Base-by-base conservation (phyloP, 2,329 filamentous ascomycete species). In the Botrytis tulipae region DNA sequence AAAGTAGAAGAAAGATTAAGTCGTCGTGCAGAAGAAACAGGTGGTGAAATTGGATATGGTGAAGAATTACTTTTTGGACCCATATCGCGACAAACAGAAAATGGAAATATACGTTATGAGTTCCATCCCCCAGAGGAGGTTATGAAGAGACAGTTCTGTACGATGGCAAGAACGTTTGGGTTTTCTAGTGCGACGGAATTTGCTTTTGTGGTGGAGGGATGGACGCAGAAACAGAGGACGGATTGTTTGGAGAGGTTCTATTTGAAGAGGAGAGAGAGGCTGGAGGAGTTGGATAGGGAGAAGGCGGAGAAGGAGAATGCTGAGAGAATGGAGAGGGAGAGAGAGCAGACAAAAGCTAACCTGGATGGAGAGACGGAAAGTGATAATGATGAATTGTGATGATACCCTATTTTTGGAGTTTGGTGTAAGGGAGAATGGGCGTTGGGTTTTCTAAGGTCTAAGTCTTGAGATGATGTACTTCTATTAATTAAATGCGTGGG, bases 1-100 rank as follows among this genome's bases (percentile, higher is more conserved):
- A 93, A 92, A 77, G 88, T 98, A n/a, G 96, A 99, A 83, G 92
- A 93, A 76, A 89, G 91, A 73, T 88, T 99, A 8, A 95, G 92
- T 63, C 90, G 91, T 32, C 90, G 89, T 60, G 96, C 95, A 63
- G 77, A 80, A 72, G 80, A 81, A 73, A 77, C 79, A 4, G 80
- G 79, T 1, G 79, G 80, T 59, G 84, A 87, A 74, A 74, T 85
- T 3, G 85, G 87, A 16, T 80, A 84, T 32, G 86, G 85, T 2
- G 84, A 87, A 69, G 86, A 86, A 72, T 83, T 85, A 16, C 84
- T 93, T 0, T 92, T 93, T 79, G 84, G 86, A 7, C 84, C 87
- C 48, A 82, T 80, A 81, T 62, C 76, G 63, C 74, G 40, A 75
- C 57, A 71, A 73, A 74, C 48, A 72, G 77, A 57, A 65, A 82